Base-by-base conservation (phyloP, 2,329 filamentous ascomycete genomes). In the Lasiodiplodia citricola region DNA sequence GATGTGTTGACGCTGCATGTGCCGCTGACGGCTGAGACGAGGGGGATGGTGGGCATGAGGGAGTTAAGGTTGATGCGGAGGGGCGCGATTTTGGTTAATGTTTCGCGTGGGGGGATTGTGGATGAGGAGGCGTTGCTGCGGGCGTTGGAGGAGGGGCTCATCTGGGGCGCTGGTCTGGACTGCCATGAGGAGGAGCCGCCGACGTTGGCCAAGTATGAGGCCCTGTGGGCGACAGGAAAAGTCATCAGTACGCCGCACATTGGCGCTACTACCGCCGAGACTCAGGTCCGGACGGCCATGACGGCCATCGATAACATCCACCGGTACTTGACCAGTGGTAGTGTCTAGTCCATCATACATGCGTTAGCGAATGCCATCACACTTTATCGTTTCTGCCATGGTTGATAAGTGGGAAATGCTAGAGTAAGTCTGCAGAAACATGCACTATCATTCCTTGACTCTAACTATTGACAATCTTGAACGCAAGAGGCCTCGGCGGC, bases 231-330 rank as follows among this genome's bases (percentile, higher is more conserved):
- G 44, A 78, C 80, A 28, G 81, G 83, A 2, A 84, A 85, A 67
- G 72, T 87, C 66, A 78, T 85, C 1, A 74, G 84, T 23, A 84
- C 80, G 41, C 84, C 84, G n/a, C 85, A 87, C 75, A 70, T 86
- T 56, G 84, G 84, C 11, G 83, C 82, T 2, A 79, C 83, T 0
- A 85, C 84, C 1, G 72, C 71, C 4, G 74, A 79, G 64, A 80
- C 76, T 5, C 81, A 82, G 69, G 74, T 75, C 50, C 73, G 73
- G 16, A 79, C 77, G 55, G 80, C 78, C 0, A 76, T 75, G 67
- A 75, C 75, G 25, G 80, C 79, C 8, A 75, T 81, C 2, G 76
- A 81, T 23, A 74, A 72, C 52, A 44, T 78, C 63, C 16, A 47
- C 21, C 21, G 14, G 11, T 37, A 60, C 23, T 11, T 47, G 28